phyloP scores from a whole-genome alignment of 768 basidiomycete genomes.

The Lentinula guzmanii region DNA sequence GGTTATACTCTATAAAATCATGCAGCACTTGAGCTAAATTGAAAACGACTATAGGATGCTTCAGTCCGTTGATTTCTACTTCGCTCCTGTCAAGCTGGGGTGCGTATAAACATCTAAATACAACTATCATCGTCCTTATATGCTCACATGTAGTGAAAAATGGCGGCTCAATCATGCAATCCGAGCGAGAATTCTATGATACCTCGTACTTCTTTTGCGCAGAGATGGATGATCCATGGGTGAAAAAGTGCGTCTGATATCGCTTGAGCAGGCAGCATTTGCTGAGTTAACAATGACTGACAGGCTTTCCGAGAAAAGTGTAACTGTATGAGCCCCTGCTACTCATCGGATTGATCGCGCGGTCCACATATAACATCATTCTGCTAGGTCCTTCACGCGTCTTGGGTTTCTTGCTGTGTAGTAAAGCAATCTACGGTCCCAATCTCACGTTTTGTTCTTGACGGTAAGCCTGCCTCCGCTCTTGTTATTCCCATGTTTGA shows the following conservation, averaged over 20 bases:
- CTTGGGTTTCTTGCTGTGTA: background rate
- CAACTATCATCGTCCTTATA: background rate
- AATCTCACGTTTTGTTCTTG: conserved; percentile 2
- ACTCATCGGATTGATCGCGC: background rate
- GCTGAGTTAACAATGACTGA: background rate
- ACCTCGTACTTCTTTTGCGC: conserved; percentile 4
- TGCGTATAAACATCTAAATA: background rate
- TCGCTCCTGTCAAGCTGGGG: background rate
- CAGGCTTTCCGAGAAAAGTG: background rate
- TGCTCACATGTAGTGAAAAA: background rate
- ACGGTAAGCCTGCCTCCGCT: background rate
- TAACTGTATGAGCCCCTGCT: background rate
- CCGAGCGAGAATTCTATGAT: background rate
- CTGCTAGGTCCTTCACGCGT: background rate
- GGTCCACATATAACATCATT: background rate
- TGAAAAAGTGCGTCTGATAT: background rate
- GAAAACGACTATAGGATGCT: background rate
- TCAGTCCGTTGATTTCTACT: background rate
- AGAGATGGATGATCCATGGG: conserved; percentile 2
- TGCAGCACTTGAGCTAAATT: background rate
- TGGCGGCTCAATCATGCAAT: conserved; percentile 2
- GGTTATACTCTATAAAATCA: background rate
- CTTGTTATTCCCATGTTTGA: background rate
- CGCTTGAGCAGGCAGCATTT: background rate
- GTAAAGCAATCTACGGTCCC: background rate